Evolutionary conservation across 2,329 filamentous ascomycete species (phyloP).

Genomic region (Fusarium multiceps): DNA sequence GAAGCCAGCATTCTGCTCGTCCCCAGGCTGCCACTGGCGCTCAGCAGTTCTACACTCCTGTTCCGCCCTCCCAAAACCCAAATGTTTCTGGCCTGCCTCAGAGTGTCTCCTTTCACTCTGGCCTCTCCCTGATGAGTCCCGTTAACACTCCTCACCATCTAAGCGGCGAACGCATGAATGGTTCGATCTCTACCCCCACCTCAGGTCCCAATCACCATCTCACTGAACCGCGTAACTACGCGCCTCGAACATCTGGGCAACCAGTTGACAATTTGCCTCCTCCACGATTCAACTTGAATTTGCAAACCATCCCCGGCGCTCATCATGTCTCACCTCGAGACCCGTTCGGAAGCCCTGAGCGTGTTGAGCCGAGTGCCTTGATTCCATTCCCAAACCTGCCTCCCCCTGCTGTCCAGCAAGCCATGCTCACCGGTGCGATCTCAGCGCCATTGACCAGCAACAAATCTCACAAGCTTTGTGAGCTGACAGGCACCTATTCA

Average conservation of each 20-base stretch:
- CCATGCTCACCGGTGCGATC: slow-evolving; percentile 24
- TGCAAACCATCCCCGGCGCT: slow-evolving; percentile 15
- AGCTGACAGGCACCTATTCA: slow-evolving; percentile 49
- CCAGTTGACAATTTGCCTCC: slow-evolving; percentile 48
- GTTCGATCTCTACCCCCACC: slow-evolving; percentile 22
- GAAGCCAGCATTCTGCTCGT: background rate
- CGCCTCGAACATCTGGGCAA: slow-evolving; percentile 50
- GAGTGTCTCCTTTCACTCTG: slow-evolving; percentile 30
- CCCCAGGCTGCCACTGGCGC: slow-evolving; percentile 5
- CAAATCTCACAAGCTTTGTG: slow-evolving; percentile 54
- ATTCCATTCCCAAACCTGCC: slow-evolving; percentile 19
- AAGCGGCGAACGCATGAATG: background rate
- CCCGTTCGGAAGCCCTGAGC: slow-evolving; percentile 31
- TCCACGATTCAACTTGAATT: slow-evolving; percentile 52
- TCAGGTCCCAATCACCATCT: slow-evolving; percentile 35
- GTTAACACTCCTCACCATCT: slow-evolving; percentile 32
- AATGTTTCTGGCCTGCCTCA: slow-evolving; percentile 22
- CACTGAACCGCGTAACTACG: slow-evolving; percentile 58
- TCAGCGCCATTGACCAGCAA: slow-evolving; percentile 31
- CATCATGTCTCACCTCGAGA: slow-evolving; percentile 13
- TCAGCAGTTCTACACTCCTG: slow-evolving; percentile 27
- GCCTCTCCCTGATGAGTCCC: slow-evolving; percentile 31
- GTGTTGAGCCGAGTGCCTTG: slow-evolving; percentile 9
- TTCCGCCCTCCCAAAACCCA: slow-evolving; percentile 9
- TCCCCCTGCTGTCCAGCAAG: slow-evolving; percentile 22